Base-by-base conservation (phyloP, 2,329 filamentous ascomycete species). In the Apiospora pterosperma region DNA sequence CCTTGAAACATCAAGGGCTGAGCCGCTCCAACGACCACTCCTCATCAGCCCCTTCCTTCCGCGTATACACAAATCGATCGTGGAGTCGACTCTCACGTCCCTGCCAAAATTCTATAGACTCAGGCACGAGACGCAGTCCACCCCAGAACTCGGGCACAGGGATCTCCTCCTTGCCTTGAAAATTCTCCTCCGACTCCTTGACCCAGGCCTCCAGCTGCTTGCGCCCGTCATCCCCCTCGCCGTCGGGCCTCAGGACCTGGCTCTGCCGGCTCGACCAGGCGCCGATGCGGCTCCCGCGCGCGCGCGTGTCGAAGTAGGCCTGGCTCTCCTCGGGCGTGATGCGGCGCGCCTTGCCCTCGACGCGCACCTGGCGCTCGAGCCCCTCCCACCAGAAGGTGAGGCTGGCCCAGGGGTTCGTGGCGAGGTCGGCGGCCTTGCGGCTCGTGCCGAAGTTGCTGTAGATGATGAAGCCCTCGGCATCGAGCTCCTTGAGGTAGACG, bases 141-240 rank as follows among this genome's bases (percentile, higher is more conserved):
- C 96, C 96, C 96, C 96, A 99, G 76, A 97, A 97, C 11, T 92
- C 90, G 4, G 96, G 96, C 61, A 97, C 89, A 1, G 94, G 94
- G 69, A 99, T 97, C 64, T 91, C 79, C 34, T 97, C 91, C 68
- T 85, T 73, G 2, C 88, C 92, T 48, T 89, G 85, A 75, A 97
- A 99, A 70, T 81, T 84, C 76, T 85, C 80, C 81, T 97, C 92
- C 39, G 89, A 85, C 72, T 97, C 92, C 68, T 82, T 82, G 0
- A 98, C 93, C 83, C 90, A 89, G 39, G 82, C 80, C 74, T 97
- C 92, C 66, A 99, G 79, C 79, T 92, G 83, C 67, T 84, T 85
- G 60, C 95, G 83, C 4, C 91, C 91, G 70, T 92, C 90, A 64
- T 91, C 88, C 2, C 74, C 80, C 0, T 66, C 69, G 5, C 68